These are phyloP conservation scores for Earliella scabrosa DNA, from an alignment of 1,284 basidiomycete species.

Conservation along the genomic window DNA sequence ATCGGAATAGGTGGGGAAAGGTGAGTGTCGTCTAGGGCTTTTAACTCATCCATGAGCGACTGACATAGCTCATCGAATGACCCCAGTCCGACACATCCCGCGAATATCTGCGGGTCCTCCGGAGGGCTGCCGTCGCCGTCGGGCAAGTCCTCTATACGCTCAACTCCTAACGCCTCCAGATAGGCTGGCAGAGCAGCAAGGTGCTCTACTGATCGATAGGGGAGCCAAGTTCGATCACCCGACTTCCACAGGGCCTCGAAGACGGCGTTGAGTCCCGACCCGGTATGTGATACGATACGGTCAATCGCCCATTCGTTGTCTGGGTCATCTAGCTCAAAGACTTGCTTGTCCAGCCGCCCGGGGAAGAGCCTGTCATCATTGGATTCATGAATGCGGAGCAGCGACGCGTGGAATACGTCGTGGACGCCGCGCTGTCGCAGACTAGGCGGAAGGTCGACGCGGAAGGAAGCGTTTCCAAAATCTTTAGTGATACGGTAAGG, in stretches of 20 bases:
- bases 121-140: not conserved
- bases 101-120: not conserved
- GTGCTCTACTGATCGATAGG: constrained; percentile 10
- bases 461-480: constrained; percentile 11
- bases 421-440: constrained; percentile 22
- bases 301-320: constrained; percentile 36
- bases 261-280: constrained; percentile 22
- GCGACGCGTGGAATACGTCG: constrained; percentile 28
- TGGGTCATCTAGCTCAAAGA: not conserved
- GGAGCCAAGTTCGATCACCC: constrained; percentile 39
- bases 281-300: constrained; percentile 30
- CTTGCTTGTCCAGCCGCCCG: constrained; percentile 18
- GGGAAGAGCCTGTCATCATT: constrained; percentile 36
- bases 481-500: constrained; percentile 7
- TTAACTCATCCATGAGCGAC: too few relatives aligned
- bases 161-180: not conserved
- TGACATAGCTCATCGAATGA: too few relatives aligned
- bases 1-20: too few relatives aligned
- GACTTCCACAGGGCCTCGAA: constrained; percentile 39
- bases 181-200: not conserved
- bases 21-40: too few relatives aligned
- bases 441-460: constrained; percentile 29
- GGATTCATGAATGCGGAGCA: constrained; percentile 29
- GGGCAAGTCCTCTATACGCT: not conserved
- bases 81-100: not conserved